Conservation (phyloP, 2,329 filamentous ascomycete species). For the Berkeleyomyces basicola region DNA sequence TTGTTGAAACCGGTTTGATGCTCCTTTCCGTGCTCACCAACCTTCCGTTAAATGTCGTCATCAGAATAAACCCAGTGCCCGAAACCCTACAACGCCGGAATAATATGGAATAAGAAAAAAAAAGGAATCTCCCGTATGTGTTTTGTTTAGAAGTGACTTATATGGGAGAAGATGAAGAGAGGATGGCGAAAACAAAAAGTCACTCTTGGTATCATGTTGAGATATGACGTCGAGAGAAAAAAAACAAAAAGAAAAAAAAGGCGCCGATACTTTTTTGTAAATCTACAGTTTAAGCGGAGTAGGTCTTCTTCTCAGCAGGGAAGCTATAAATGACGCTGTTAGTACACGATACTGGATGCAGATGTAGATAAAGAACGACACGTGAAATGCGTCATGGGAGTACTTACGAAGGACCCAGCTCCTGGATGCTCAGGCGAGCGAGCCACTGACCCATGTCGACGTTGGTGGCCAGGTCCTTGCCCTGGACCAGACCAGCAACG, state of each 20-base stretch:
- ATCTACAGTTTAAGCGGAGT: constrained; percentile 27
- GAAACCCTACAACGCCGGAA: constrained; percentile 13
- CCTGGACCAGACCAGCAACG: constrained; percentile 73
- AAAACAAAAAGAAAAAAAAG: neutral
- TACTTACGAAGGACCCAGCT: constrained; percentile 88
- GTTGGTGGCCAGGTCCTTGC: constrained; percentile 58
- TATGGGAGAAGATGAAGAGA: neutral
- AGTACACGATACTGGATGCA: neutral
- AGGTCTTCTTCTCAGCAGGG: constrained; percentile 69
- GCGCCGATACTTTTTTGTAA: neutral
- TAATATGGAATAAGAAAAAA: neutral
- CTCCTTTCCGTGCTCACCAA: constrained; percentile 7
- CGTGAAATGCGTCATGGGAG: neutral
- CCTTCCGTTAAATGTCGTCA: constrained; percentile 7
- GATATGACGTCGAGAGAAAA: constrained; percentile 8
- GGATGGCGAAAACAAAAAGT: neutral
- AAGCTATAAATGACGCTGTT: constrained; percentile 33
- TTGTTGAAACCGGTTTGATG: constrained; percentile 37
- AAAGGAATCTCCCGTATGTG: neutral
- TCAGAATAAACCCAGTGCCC: constrained; percentile 9
- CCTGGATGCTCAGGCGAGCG: constrained; percentile 81
- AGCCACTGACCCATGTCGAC: constrained; percentile 96
- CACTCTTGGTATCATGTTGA: constrained; percentile 10
- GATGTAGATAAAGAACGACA: neutral
- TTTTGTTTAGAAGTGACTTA: neutral